Evolutionary conservation across 2,329 filamentous ascomycete species (phyloP), one percentile per base, ranked within the genome.

Genomic region (Ophioceras dolichostomum): DNA sequence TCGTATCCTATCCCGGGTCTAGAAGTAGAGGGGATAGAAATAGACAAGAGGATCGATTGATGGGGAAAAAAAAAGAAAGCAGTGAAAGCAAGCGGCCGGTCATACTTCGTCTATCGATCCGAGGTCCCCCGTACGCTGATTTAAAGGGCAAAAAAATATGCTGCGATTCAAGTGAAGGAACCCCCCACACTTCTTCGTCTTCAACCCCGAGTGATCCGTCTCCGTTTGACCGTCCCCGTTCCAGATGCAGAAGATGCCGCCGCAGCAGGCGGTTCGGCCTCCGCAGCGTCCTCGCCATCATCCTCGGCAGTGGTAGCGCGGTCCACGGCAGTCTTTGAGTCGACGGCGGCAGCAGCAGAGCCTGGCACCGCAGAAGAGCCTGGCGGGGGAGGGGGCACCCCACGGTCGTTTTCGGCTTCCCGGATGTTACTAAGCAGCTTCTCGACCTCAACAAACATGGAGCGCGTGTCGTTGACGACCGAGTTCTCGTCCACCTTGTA

Each of bases 381-480:
- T 2, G 45, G 32, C 21, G 54, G 54, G 1, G 56, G 51, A 4
- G 56, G 49, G 10, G 59, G 60, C 10, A 57, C 58, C 24, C 58
- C 60, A 10, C 61, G 56, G 39, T 73, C 67, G 42, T 69, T 69
- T 51, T 93, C 83, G 2, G 81, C 82, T 37, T 76, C 81, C 21
- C 85, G 74, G 65, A 88, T 79, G 47, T 82, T 79, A 28, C 73
- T 76, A 13, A 94, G 71, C 16, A 82, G 73, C 53, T 81, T 78
- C 60, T 94, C 82, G 2, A 94, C 84, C 56, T 89, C 83, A 41
- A 82, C 70, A 49, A 86, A 93, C 87, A 95, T 95, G 55, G 85
- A 82, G 39, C 81, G 69, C 1, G 88, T 87, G 52, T 94, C 86
- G 41, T 83, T 80, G 22, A 94, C 88, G 21, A 95, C 79, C 4